Evolutionary conservation across 2,329 filamentous ascomycete species (phyloP).

Genomic region (Diaporthe citrichinensis): DNA sequence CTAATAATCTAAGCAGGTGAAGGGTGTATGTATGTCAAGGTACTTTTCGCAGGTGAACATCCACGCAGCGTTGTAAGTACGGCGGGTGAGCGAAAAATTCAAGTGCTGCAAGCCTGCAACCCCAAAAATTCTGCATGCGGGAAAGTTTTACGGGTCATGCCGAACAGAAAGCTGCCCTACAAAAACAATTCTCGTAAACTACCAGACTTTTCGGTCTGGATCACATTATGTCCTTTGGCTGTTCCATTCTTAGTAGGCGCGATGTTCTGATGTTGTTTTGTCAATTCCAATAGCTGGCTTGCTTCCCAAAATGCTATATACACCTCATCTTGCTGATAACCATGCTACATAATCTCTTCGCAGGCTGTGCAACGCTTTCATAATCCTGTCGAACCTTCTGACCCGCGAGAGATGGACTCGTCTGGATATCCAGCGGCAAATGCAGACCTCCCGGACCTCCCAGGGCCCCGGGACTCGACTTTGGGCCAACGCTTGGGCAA

Average conservation of each 20-base stretch:
- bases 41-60: constrained; percentile 38
- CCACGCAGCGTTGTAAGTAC: background rate
- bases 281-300: constrained; percentile 13
- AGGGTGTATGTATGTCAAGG: background rate
- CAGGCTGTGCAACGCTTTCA: constrained; percentile 19
- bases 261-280: constrained; percentile 29
- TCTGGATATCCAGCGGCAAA: background rate
- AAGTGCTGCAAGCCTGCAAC: constrained; percentile 36
- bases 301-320: background rate
- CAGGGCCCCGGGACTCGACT: background rate
- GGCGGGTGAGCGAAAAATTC: constrained; percentile 37
- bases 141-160: constrained; percentile 37
- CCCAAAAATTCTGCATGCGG: constrained; percentile 37
- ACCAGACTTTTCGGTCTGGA: background rate
- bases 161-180: constrained; percentile 16
- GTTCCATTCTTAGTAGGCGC: constrained; percentile 12
- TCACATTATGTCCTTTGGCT: background rate
- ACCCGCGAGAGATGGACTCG: background rate
- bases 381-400: background rate
- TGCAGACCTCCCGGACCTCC: background rate
- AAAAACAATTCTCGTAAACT: background rate
- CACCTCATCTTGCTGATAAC: background rate
- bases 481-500: background rate
- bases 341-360: background rate
- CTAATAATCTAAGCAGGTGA: background rate